Evolutionary conservation across 2,329 filamentous ascomycete species (phyloP), one percentile per base, ranked within the genome.

Genomic region (Cladosporium cucumerinum): DNA sequence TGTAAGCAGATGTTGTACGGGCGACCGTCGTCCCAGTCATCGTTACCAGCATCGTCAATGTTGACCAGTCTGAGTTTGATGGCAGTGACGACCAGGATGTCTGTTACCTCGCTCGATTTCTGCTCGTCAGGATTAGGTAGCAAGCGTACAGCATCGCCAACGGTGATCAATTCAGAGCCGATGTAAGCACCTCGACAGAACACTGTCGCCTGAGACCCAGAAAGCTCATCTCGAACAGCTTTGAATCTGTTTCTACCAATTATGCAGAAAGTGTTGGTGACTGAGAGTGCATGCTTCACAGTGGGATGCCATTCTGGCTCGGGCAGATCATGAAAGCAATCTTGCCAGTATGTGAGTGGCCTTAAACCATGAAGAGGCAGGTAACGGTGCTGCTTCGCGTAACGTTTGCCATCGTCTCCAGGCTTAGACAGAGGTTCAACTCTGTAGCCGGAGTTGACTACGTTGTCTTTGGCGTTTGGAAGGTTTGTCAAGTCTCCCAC

Each of bases 401-500:
- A 75, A 6, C 77, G 76, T 69, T 87, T 88, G 68, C 84, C 78
- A 23, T 66, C 64, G 0, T 52, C 65, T 18, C 78, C 76, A 0
- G 83, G 81, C 66, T 85, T 75, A 0, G 85, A 80, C 14, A 87
- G 73, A 0, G 83, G 84, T 68, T 88, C 86, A 1, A 88, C 77
- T 0, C 86, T 82, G 64, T 86, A 84, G 0, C 85, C 85, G 28
- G 82, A 81, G 65, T 81, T 81, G 62, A 80, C 83, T 14, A 86
- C 72, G 14, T 75, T 78, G 36, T 71, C 76, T 39, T 75, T 69
- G 55, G 82, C 80, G 0, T 74, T 60, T 2, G 78, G 74, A 14
- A 79, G 72, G 4, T 75, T 68, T 25, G 78, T 71, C 2, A 86
- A 73, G 64, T 86, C 84, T n/a, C 81, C 75, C 18, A 81, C 74